Percentiles rank a stretch among this genome's conserved stretches.
Conservation (phyloP, 331 rosid species). For the Quercus tomentella region DNA sequence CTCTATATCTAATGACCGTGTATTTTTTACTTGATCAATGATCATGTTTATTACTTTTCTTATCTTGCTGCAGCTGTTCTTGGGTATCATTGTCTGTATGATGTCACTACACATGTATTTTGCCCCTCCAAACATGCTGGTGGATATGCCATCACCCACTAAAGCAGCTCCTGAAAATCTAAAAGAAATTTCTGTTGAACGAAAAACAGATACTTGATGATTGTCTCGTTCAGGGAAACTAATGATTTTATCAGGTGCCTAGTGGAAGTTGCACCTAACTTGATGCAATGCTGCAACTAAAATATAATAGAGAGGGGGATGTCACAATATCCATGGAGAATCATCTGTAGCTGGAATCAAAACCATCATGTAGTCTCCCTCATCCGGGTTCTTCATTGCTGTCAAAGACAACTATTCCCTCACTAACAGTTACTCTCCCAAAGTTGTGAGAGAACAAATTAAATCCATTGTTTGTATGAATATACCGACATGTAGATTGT, state of each 20-base stretch:
- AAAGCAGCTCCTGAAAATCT: slow-evolving; percentile 68
- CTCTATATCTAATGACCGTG: neutral
- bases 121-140: slow-evolving; percentile 76
- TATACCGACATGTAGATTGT: neutral
- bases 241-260: neutral
- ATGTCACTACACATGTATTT: slow-evolving; percentile 98
- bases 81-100: slow-evolving; percentile 89
- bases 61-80: slow-evolving; percentile 66
- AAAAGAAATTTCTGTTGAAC: slow-evolving; percentile 58
- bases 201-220: slow-evolving; percentile 54
- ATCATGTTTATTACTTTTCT: slow-evolving; percentile 4
- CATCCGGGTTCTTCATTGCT: neutral
- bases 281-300: neutral
- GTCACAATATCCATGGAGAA: neutral
- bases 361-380: neutral
- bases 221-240: neutral
- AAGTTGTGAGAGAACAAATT: neutral
- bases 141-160: slow-evolving; percentile 60
- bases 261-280: slow-evolving; percentile 9
- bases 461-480: neutral
- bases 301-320: neutral
- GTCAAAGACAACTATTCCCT: neutral
- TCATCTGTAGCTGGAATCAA: neutral
- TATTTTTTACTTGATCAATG: slow-evolving; percentile 1
- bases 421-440: neutral